phyloP scores from a whole-genome alignment of 257 asterid species.

The Solanum arcanum region DNA sequence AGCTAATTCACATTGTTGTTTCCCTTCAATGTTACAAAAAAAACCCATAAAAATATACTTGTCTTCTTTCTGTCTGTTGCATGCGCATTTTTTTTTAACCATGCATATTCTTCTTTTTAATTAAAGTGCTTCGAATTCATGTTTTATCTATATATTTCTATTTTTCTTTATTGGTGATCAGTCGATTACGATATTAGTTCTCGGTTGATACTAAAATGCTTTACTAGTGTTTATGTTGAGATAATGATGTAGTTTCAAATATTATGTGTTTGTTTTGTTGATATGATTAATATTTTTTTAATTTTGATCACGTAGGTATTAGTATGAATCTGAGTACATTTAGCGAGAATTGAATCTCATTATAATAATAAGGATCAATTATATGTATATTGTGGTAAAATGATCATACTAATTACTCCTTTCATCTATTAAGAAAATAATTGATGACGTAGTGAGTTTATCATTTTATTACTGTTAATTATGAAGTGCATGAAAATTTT shows the following conservation, averaged over 20 bases:
- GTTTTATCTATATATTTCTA: not conserved
- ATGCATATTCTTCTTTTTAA: not conserved
- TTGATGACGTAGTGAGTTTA: too few species aligned
- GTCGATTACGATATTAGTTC: too few species aligned
- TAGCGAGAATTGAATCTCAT: too few species aligned
- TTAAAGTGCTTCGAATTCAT: not conserved
- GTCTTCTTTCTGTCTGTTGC: not conserved
- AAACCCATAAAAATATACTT: not conserved
- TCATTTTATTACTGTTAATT: too few species aligned
- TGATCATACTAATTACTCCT: too few species aligned
- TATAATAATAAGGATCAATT: too few species aligned
- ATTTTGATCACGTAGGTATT: not conserved
- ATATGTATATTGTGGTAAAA: too few species aligned
- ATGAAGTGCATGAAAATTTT: too few species aligned
- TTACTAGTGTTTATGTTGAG: not conserved
- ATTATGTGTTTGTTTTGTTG: too few species aligned
- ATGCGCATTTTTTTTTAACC: not conserved
- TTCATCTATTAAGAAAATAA: too few species aligned
- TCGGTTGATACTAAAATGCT: fast-evolving
- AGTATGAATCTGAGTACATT: too few species aligned
- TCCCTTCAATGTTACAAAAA: constrained; percentile 21
- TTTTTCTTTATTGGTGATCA: not conserved
- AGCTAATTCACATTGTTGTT: constrained; percentile 9
- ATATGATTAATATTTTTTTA: not conserved
- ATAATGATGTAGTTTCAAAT: too few species aligned